Base-by-base conservation (phyloP, 129 eudicot genomes). In the carrot (Daucus carota) region DNA sequence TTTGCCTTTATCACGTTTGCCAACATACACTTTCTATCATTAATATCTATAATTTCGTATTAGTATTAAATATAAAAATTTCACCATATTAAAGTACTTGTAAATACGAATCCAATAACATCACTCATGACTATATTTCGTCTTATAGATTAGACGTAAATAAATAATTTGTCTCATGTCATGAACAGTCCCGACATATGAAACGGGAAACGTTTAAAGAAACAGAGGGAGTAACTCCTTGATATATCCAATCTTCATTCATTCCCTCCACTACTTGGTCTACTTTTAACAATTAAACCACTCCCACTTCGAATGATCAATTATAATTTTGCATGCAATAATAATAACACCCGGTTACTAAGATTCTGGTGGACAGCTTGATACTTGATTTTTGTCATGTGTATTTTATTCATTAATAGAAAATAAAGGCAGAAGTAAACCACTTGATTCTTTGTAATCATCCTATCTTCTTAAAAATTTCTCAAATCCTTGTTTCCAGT, bases 311-410 rank as follows among this genome's bases (percentile, higher is more conserved):
- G 24, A n/a, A 59, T 11, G 36, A 60, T 60, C 36, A 28, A 52
- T 54, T 54, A 54, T 57, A 57, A 57, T 57, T 57, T 57, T 57
- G 65, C 65, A 57, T 57, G 65, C 65, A n/a, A 57, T n/a, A 57
- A 50, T 50, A 48, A 8, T 52, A 57, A 57, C 32, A 24, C n/a
- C 65, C 0, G 16, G 32, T 57, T 57, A 57, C 65, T 57, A 57
- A 57, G 65, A 57, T n/a, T 57, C 65, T 57, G n/a, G 65, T 57
- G 65, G 65, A 9, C 65, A 24, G 65, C 63, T 52, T 52, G 28
- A 52, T 52, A 54, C 4, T 54, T 54, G 62, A 22, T 22, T 22
- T 54, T 54, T 24, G 13, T 9, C 26, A 54, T 8, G 3, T 22
- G 4, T 22, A 8, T 8, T 54, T 22, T 54, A 54, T 54, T 54